Conservation (phyloP, 1,284 basidiomycete species). For the Pterulicium gracile region DNA sequence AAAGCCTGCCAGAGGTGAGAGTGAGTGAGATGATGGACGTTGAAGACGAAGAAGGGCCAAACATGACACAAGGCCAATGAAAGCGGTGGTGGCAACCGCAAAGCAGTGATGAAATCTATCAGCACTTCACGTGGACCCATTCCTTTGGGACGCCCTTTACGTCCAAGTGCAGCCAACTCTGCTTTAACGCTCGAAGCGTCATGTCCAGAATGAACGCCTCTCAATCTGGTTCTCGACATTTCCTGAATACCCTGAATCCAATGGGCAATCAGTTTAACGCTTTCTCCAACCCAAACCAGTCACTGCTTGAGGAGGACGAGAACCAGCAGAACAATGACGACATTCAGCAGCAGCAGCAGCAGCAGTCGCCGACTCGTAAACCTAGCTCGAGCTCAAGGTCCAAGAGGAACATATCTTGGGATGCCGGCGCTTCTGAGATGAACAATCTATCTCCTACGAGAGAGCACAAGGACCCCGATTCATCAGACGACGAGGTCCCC, state of each 20-base stretch:
- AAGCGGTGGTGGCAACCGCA: too few relatives aligned
- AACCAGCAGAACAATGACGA: neutral
- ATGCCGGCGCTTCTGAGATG: constrained; percentile 41
- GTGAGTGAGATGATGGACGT: neutral
- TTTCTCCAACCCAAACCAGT: neutral
- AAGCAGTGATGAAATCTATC: too few relatives aligned
- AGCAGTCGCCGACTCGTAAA: neutral
- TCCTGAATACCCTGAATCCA: neutral
- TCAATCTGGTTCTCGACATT: neutral
- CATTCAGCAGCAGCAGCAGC: neutral
- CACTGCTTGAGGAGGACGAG: neutral
- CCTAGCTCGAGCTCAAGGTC: neutral
- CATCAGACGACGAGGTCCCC: constrained; percentile 72
- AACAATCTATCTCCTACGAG: constrained; percentile 54
- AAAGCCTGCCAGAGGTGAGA: neutral
- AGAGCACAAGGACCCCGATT: constrained; percentile 46
- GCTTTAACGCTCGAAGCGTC: neutral
- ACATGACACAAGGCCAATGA: too few relatives aligned
- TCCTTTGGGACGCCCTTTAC: neutral
- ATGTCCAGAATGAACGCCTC: neutral
- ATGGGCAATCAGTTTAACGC: neutral
- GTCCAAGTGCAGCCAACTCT: neutral
- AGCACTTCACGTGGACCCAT: neutral
- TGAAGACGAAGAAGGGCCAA: too few relatives aligned
- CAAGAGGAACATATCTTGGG: constrained; percentile 46